phyloP scores from a whole-genome alignment of 768 basidiomycete genomes.

The Albatrellus ellisii region DNA sequence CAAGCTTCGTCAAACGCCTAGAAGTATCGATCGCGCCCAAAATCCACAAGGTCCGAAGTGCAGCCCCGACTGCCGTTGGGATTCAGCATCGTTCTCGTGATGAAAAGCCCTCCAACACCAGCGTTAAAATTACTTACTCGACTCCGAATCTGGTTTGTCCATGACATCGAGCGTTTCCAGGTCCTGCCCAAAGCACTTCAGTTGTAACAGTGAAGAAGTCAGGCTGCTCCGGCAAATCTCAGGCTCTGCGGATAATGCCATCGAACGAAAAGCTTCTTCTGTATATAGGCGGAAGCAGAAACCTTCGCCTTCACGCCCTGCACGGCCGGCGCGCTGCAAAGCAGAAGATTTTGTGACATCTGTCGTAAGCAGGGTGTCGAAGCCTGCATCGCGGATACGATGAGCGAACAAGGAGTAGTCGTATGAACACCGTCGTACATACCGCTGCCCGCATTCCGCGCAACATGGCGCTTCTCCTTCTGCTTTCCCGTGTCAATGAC shows the following conservation, averaged over 20 bases:
- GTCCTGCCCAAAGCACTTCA: conserved; percentile 75
- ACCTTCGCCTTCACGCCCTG: conserved; percentile 87
- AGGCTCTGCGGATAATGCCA: conserved; percentile 61
- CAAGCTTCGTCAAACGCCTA: conserved; percentile 55
- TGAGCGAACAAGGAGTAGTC: too few relatives aligned
- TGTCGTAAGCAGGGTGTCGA: conserved; percentile 75
- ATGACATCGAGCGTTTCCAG: conserved; percentile 76
- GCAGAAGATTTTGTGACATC: conserved; percentile 87
- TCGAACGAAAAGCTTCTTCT: conserved; percentile 55
- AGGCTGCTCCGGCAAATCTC: conserved; percentile 87
- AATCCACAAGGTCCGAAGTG: conserved; percentile 61
- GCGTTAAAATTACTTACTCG: conserved; percentile 38
- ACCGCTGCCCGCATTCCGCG: conserved; percentile 59
- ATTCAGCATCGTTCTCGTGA: background rate
- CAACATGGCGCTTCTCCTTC: conserved; percentile 86
- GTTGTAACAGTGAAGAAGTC: conserved; percentile 69
- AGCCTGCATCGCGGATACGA: conserved; percentile 38
- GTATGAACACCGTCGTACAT: too few relatives aligned
- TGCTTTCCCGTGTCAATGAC: conserved; percentile 95
- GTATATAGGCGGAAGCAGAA: conserved; percentile 91
- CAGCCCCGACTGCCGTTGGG: conserved; percentile 36
- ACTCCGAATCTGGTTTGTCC: conserved; percentile 69
- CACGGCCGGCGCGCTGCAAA: conserved; percentile 89
- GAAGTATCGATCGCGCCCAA: conserved; percentile 66
- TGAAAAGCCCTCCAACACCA: background rate